These are phyloP conservation scores for Cladorrhinum samala DNA, from an alignment of 495 filamentous ascomycete genomes.

Conservation along the genomic window DNA sequence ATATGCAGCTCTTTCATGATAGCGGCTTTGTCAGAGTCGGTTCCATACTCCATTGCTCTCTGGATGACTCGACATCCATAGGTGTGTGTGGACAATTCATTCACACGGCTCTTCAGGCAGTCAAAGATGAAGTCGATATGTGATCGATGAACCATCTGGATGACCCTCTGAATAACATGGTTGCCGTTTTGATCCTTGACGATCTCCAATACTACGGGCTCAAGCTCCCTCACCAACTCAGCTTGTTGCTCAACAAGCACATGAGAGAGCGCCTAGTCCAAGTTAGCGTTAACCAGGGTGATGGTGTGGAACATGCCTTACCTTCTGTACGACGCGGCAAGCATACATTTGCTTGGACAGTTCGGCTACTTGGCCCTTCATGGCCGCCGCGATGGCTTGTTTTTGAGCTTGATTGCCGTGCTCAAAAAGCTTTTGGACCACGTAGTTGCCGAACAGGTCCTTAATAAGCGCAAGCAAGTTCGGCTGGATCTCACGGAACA, in stretches of 20 bases:
- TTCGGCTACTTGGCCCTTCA: slow-evolving; percentile 75
- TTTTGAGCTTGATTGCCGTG: slow-evolving; percentile 94
- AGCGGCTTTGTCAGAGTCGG: slow-evolving; percentile 58
- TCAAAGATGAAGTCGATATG: slow-evolving; percentile 87
- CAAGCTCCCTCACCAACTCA: slow-evolving; percentile 74
- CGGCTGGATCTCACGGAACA: slow-evolving; percentile 78
- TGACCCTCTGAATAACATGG: slow-evolving; percentile 93
- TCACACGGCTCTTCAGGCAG: slow-evolving; percentile 75
- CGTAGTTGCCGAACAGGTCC: slow-evolving; percentile 96
- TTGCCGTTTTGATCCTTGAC: slow-evolving; percentile 92
- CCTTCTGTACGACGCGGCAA: slow-evolving; percentile 94
- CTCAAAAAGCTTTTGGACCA: slow-evolving; percentile 97
- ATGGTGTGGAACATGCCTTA: slow-evolving; percentile 21
- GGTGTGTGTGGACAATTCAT: slow-evolving; percentile 66
- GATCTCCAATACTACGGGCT: slow-evolving; percentile 69
- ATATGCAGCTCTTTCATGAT: slow-evolving; percentile 76
- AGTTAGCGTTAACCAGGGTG: slow-evolving; percentile 9
- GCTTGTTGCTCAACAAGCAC: slow-evolving; percentile 87
- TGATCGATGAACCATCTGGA: slow-evolving; percentile 74
- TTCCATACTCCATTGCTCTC: slow-evolving; percentile 81
- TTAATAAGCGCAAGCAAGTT: slow-evolving; percentile 88
- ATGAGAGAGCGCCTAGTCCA: slow-evolving; percentile 74
- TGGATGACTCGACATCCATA: slow-evolving; percentile 95
- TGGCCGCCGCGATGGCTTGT: slow-evolving; percentile 72
- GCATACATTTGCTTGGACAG: slow-evolving; percentile 90